Evolutionary conservation across 2,329 filamentous ascomycete genomes (phyloP), one percentile per base, ranked within the genome.

Genomic region (Tolypocladium endophyticum): DNA sequence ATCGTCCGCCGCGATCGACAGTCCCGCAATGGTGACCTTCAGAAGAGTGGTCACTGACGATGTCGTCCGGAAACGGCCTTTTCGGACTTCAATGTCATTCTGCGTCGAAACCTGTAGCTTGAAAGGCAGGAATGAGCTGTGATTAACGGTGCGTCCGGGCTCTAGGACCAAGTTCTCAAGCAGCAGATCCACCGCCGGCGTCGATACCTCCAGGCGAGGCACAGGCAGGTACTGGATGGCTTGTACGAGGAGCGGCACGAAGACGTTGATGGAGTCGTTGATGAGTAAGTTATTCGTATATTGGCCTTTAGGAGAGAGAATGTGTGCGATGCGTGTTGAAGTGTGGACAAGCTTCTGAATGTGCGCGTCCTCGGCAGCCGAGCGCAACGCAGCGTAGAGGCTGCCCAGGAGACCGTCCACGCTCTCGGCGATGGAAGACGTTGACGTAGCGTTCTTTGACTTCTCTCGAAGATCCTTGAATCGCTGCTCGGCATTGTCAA

Each of bases 141-240:
- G 78, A 71, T 96, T 93, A 67, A 96, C 81, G 0, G 91, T 95
- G 60, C 81, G 81, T 8, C 93, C 93, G 0, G 93, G 93, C 69
- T 97, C 90, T 38, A 97, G 80, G 61, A 97, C 88, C 38, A 97
- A 79, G 64, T 96, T 97, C 70, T 97, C 93, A 2, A 97, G 77
- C 1, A 97, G 77, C 6, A 97, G 81, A 66, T 97, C 92, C 59
- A 96, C 80, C 39, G 89, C 86, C 0, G 92, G 92, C 4, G 87
- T 88, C 0, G 90, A 88, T 6, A 97, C 79, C 72, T 97, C 93
- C n/a, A 97, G 74, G 5, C 93, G 87, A 0, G 92, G 92, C 58
- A 97, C 94, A 0, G 93, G 93, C 4, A 97, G 77, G 73, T 91
- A 92, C 70, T 97, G 92, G 38, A 97, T 80, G 2, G 85, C 84